Conservation (phyloP, 2,329 filamentous ascomycete species). For the Pezicula carpinea region DNA sequence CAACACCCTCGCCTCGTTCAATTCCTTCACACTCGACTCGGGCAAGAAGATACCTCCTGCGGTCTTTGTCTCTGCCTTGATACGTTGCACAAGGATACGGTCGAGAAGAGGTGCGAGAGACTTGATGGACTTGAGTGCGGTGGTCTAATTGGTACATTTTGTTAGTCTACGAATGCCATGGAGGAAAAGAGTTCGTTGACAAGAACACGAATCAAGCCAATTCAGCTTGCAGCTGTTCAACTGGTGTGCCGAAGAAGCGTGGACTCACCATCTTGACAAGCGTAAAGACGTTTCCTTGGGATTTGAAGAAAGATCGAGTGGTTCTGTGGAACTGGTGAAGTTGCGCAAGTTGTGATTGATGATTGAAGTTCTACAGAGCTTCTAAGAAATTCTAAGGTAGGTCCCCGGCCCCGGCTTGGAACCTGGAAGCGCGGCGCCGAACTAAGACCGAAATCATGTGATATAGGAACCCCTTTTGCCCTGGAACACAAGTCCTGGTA, state of each 20-base stretch:
- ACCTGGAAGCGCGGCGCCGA: too few species aligned
- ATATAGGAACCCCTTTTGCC: too few species aligned
- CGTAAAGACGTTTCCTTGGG: too few species aligned
- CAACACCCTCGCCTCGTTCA: slow-evolving; percentile 95
- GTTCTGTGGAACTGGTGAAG: neutral
- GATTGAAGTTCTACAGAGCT: slow-evolving; percentile 11
- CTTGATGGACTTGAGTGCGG: slow-evolving; percentile 90
- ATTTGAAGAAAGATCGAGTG: too few species aligned
- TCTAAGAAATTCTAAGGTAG: slow-evolving; percentile 18
- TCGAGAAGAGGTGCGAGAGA: slow-evolving; percentile 92
- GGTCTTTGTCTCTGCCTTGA: slow-evolving; percentile 96
- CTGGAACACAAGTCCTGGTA: too few species aligned
- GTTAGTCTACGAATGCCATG: slow-evolving; percentile 1
- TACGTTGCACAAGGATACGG: slow-evolving; percentile 94
- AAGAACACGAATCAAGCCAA: neutral
- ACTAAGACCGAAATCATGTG: too few species aligned
- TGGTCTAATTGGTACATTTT: slow-evolving; percentile 47
- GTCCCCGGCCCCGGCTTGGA: too few species aligned
- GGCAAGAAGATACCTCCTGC: slow-evolving; percentile 96
- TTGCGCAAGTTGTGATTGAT: neutral
- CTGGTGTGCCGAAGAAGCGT: too few species aligned
- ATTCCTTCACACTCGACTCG: slow-evolving; percentile 93
- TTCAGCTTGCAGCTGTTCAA: neutral
- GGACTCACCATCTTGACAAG: too few species aligned
- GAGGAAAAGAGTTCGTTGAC: neutral